Base-by-base conservation (phyloP, 495 filamentous ascomycete species). In the Penicillium roqueforti region DNA sequence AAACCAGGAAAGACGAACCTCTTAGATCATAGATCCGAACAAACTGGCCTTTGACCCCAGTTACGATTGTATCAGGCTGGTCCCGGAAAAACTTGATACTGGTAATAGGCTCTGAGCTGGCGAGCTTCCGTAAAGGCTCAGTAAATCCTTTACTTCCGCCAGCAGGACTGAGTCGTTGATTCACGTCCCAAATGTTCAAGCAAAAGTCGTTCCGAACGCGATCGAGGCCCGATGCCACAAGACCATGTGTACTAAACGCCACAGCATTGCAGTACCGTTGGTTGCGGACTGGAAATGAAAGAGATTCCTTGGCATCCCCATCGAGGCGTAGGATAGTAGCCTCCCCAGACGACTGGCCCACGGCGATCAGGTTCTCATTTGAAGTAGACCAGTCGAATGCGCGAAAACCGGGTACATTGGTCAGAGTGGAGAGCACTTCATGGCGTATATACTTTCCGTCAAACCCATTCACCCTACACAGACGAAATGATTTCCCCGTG, bases 311-410 rank as follows among this genome's bases (percentile, higher is more conserved):
- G 19, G 78, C 80, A 43, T 70, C 75, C 46, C 85, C 80, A 58
- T 89, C 83, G 43, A 97, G 80, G 44, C 87, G 82, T 54, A 97
- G 68, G 22, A 98, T 79, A 43, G 86, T 87, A 53, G 91, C 88
- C 58, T 93, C 85, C 28, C 93, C 95, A 45, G 87, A 89, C 10
- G 83, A 80, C 58, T 89, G 87, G 25, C 93, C 93, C 14, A 97
- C 83, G 25, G 87, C 91, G 38, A 97, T 82, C 38, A 97, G 76
- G 44, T 85, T 85, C 68, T 83, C 82, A 56, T 89, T 77, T 16
- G 79, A 76, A 9, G 89, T 86, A 0, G 95, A 96, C 93, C 95
- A 97, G 74, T 97, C 93, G 71, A 95, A 97, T 25, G 92, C 90
- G 46, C 86, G 90, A 62, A 95, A 86, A 7, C 82, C 77, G n/a